A percentile compares a stretch with the other conserved stretches of the same genome.
Evolutionary conservation across 148 eudicot species (phyloP).

Genomic region (Spergularia marina): DNA sequence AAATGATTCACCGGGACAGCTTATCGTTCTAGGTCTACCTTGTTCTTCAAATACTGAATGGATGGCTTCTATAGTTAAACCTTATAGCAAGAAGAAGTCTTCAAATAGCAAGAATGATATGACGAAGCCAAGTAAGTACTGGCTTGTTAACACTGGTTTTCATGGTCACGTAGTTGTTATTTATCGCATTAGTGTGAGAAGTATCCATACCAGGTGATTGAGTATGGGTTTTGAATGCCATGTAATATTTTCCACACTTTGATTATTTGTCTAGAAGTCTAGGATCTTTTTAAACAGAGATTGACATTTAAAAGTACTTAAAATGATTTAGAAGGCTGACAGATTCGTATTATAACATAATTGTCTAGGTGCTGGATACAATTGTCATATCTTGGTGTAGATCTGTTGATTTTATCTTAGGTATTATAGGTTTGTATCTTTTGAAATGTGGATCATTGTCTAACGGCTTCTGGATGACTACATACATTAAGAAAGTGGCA

Average conservation of each 20-base stretch:
- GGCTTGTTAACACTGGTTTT: background rate
- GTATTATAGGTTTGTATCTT: background rate
- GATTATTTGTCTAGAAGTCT: background rate
- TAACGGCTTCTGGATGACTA: background rate
- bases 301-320: too few relatives aligned
- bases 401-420: background rate
- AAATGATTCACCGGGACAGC: slow-evolving; percentile 29
- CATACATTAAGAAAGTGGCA: background rate
- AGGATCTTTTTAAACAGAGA: too few relatives aligned
- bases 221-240: background rate
- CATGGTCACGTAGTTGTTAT: background rate
- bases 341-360: background rate
- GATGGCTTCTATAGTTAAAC: slow-evolving; percentile 26
- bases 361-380: background rate
- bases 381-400: background rate
- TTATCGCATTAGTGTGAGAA: too few relatives aligned
- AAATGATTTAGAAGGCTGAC: background rate
- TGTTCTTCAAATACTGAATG: slow-evolving; percentile 11
- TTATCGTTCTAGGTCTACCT: slow-evolving; percentile 43
- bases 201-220: background rate
- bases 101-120: slow-evolving; percentile 10
- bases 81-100: slow-evolving; percentile 26
- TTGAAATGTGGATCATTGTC: background rate
- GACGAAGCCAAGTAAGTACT: slow-evolving; percentile 21
- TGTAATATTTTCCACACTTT: background rate